Evolutionary conservation across 1,139 yeast genomes (phyloP).

Genomic region (Candida pseudocylindracea): DNA sequence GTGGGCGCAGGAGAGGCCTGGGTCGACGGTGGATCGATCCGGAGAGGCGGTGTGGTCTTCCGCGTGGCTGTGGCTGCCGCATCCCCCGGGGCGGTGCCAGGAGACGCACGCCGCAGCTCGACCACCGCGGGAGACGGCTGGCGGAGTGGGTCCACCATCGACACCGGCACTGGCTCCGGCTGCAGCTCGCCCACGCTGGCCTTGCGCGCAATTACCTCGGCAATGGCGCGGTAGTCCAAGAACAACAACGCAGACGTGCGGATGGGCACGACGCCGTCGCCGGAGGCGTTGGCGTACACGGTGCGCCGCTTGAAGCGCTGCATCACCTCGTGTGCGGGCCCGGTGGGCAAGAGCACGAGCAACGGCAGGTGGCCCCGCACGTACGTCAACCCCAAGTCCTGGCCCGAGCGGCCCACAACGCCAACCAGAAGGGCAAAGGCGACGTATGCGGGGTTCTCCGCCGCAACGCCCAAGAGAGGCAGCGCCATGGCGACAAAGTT

Average conservation of each 20-base stretch:
- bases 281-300: conserved; percentile 9
- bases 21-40: too few species aligned
- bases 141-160: conserved; percentile 2
- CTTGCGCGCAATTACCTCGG: conserved; percentile 3
- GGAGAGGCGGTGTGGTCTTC: too few species aligned
- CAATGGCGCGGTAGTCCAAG: conserved; percentile 8
- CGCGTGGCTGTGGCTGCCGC: too few species aligned
- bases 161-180: conserved; percentile 3
- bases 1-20: too few species aligned
- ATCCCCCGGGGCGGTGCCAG: too few species aligned
- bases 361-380: conserved; percentile 3
- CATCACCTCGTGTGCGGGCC: conserved; percentile 6
- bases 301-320: conserved; percentile 6
- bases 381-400: conserved; percentile 8
- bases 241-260: conserved; percentile 8
- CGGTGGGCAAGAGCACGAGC: conserved; percentile 8
- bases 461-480: conserved; percentile 8
- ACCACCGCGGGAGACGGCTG: conserved; percentile 1
- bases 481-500: conserved; percentile 9
- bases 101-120: neutral
- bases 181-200: conserved; percentile 2
- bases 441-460: conserved; percentile 8
- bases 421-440: conserved; percentile 9
- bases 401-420: conserved; percentile 9
- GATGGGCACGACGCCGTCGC: conserved; percentile 10